Evolutionary conservation across 2,329 filamentous ascomycete species (phyloP).

Genomic region (Lachnellula suecica): DNA sequence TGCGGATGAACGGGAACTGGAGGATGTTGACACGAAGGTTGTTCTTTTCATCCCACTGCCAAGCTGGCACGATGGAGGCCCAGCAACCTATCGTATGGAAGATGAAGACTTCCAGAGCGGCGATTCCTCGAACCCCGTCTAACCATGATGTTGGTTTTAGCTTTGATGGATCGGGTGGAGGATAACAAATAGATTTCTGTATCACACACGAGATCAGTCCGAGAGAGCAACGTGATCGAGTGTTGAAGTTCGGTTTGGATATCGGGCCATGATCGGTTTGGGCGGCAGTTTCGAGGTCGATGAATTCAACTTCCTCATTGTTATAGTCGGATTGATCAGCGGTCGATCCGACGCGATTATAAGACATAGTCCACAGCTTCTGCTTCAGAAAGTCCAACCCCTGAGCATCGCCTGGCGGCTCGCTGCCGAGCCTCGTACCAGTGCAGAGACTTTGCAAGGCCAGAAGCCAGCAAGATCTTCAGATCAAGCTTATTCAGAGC

Average conservation of each 20-base stretch:
- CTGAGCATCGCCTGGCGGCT: no score
- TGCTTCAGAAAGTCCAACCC: no score
- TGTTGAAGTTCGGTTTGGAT: neutral
- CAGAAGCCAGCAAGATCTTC: no score
- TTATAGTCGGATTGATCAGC: no score
- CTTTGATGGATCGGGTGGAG: conserved; percentile 16
- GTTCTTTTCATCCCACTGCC: conserved; percentile 33
- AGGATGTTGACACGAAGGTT: conserved; percentile 34
- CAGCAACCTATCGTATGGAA: conserved; percentile 42
- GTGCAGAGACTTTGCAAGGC: no score
- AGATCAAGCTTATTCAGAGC: no score
- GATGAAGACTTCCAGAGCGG: conserved; percentile 44
- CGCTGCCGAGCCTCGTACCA: no score
- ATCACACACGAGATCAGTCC: conserved; percentile 5
- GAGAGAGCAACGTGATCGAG: neutral
- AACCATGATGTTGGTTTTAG: conserved; percentile 42
- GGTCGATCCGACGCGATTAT: no score
- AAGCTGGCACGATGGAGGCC: conserved; percentile 21
- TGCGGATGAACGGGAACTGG: conserved; percentile 43
- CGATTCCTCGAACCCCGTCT: conserved; percentile 47
- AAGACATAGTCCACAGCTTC: no score
- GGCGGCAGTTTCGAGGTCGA: conserved; percentile 1
- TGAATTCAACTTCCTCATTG: no score
- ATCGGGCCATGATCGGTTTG: neutral
- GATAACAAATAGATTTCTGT: conserved; percentile 22